A percentile compares a stretch with the other conserved stretches of the same genome.
Evolutionary conservation across 208 protist genomes (phyloP).

Genomic region (Trypanosoma caninum): DNA sequence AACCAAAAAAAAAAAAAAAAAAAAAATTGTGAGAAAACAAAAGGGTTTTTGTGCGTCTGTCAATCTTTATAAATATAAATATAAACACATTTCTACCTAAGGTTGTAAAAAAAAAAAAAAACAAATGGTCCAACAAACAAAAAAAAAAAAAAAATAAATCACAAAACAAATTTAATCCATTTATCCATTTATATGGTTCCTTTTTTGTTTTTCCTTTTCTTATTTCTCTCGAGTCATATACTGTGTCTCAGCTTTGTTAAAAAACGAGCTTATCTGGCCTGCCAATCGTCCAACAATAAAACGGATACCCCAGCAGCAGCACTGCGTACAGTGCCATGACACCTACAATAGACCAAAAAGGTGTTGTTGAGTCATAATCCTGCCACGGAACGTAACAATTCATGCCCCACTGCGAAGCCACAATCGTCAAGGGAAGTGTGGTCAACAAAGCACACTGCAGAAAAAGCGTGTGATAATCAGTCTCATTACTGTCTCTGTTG

Average conservation of each 20-base stretch:
- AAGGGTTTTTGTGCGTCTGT: too few species aligned
- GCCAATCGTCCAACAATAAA: constrained; percentile 38
- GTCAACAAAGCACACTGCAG: constrained; percentile 42
- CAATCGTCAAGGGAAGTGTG: constrained; percentile 44
- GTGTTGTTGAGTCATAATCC: constrained; percentile 23
- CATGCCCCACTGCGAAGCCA: constrained; percentile 67
- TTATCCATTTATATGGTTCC: too few species aligned
- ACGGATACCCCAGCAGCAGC: constrained; percentile 24
- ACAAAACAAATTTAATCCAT: too few species aligned
- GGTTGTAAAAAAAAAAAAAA: neutral
- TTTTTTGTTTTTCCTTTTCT: too few species aligned
- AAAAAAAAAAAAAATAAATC: too few species aligned
- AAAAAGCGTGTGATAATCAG: constrained; percentile 53
- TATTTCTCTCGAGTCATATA: too few species aligned
- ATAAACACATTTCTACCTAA: neutral
- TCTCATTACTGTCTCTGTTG: constrained; percentile 33
- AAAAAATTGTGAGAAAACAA: neutral
- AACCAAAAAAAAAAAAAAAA: constrained; percentile 17
- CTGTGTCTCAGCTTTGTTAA: too few species aligned
- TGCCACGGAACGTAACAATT: constrained; percentile 55
- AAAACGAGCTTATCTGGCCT: constrained; percentile 38
- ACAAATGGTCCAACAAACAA: too few species aligned
- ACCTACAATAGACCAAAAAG: constrained; percentile 52
- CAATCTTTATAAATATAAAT: too few species aligned
- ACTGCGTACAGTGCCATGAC: constrained; percentile 24